These are phyloP conservation scores for Symbiodinium pilosum DNA, from an alignment of 73 alveolate genomes.

Conservation along the genomic window DNA sequence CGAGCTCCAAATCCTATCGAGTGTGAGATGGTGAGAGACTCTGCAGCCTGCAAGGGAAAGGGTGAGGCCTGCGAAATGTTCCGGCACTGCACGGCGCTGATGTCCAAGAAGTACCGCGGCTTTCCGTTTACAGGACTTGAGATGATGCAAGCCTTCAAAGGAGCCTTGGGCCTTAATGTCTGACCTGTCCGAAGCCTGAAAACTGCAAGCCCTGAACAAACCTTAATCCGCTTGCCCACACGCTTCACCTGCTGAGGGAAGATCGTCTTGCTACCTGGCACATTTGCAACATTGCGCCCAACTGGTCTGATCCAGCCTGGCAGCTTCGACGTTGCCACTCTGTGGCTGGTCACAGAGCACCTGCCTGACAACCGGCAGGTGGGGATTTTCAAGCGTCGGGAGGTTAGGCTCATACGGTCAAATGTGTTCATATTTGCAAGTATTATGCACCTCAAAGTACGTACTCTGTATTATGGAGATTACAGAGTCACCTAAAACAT, in stretches of 20 bases:
- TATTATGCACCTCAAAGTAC: too few relatives aligned
- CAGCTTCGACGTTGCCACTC: conserved; percentile 30
- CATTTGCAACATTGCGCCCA: conserved; percentile 24
- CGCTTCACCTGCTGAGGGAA: background rate
- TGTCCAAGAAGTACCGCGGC: conserved; percentile 5
- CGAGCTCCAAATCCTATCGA: conserved; percentile 29
- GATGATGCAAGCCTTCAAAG: conserved; percentile 37
- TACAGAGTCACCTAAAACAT: too few relatives aligned
- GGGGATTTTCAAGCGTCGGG: too few relatives aligned
- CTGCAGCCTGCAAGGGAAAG: background rate
- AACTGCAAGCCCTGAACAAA: background rate
- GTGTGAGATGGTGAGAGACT: background rate
- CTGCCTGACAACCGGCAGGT: conserved; percentile 37
- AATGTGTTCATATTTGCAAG: too few relatives aligned
- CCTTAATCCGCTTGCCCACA: background rate
- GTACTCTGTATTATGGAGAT: too few relatives aligned
- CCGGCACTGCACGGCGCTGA: background rate
- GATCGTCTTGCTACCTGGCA: conserved; percentile 20
- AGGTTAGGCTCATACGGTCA: too few relatives aligned
- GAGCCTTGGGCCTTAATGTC: background rate
- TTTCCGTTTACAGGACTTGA: conserved; percentile 28
- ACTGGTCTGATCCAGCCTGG: conserved; percentile 31
- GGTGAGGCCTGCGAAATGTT: conserved; percentile 12
- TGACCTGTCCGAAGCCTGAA: background rate
- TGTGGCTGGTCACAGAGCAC: conserved; percentile 42